Evolutionary conservation across 2,329 filamentous ascomycete genomes (phyloP), one percentile per base, ranked within the genome.

Genomic region (Epichloe hybrida): DNA sequence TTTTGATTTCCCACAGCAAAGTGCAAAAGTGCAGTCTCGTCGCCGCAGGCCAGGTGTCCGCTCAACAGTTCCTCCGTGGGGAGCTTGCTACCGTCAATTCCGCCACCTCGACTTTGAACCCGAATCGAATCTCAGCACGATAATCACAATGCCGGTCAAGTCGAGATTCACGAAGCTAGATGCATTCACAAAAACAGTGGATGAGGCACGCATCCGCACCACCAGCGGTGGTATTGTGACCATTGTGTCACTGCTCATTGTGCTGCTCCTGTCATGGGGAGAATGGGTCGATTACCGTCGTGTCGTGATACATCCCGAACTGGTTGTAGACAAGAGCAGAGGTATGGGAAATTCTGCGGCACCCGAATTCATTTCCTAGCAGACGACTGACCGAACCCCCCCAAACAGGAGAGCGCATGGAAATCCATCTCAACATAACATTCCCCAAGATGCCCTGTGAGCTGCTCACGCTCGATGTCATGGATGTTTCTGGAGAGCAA

Each of bases 181-280:
- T 70, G 93, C 93, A 76, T 98, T 98, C 68, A 95, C 91, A 48
- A 98, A 98, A 72, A 98, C 93, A 12, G 93, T 98, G 60, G 93
- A 98, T 68, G 93, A 98, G 81, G 93, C 94, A 58, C 82, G 93
- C 61, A 82, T 98, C 65, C 86, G 94, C 62, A 98, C 93, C 35
- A 96, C 90, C 6, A 95, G 89, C 3, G 93, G 93, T 57, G 93
- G 93, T 58, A 81, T 98, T 59, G 88, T 98, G 62, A 98, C 93
- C 51, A 89, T 98, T 61, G 78, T 84, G 58, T 96, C 90, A 54
- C 74, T 98, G 61, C 67, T 98, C 48, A 79, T 96, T 49, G 88
- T 98, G 50, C 64, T 97, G 43, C 96, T 85, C 69, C 77, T 98
- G 58, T 79, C 89, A 27, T 90, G 87, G 83, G 89, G 90, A 68